phyloP scores from a whole-genome alignment of 73 alveolate genomes.

The Urostyla sp. region DNA sequence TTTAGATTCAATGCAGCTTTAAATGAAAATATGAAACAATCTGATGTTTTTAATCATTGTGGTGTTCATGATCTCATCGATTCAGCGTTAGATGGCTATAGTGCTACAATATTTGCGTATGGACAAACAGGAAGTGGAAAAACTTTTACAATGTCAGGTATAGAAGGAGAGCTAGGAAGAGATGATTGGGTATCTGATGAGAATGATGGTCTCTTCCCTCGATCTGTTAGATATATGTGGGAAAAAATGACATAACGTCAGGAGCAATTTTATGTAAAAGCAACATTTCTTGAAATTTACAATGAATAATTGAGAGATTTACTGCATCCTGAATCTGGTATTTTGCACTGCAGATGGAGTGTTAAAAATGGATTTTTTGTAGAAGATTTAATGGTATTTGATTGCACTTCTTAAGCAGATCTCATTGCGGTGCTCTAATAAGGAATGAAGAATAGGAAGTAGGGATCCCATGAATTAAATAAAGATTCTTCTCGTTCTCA shows the following conservation, averaged over 20 bases:
- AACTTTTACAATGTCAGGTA: slow-evolving; percentile 91
- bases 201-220: slow-evolving; percentile 93
- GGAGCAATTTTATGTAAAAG: slow-evolving; percentile 94
- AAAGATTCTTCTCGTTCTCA: slow-evolving; percentile 98
- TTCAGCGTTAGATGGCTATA: slow-evolving; percentile 96
- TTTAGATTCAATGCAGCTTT: slow-evolving; percentile 93
- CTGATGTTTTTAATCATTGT: slow-evolving; percentile 89
- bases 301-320: slow-evolving; percentile 95
- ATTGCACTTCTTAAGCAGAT: slow-evolving; percentile 95
- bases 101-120: slow-evolving; percentile 97
- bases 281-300: slow-evolving; percentile 92
- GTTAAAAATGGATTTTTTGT: slow-evolving; percentile 98
- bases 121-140: slow-evolving; percentile 99
- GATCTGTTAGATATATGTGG: slow-evolving; percentile 94
- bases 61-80: slow-evolving; percentile 87
- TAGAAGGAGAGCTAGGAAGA: slow-evolving; percentile 89
- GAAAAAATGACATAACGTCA: slow-evolving; percentile 81
- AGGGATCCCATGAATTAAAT: slow-evolving; percentile 97
- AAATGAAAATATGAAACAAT: slow-evolving; percentile 87
- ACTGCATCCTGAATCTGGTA: slow-evolving; percentile 87
- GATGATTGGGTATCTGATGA: slow-evolving; percentile 91
- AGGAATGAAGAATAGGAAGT: slow-evolving; percentile 98
- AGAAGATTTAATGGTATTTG: slow-evolving; percentile 97
- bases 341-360: slow-evolving; percentile 96
- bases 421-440: slow-evolving; percentile 96